These are phyloP conservation scores for Aspergillus terreus DNA, from an alignment of 2,329 filamentous ascomycete genomes.

Conservation along the genomic window DNA sequence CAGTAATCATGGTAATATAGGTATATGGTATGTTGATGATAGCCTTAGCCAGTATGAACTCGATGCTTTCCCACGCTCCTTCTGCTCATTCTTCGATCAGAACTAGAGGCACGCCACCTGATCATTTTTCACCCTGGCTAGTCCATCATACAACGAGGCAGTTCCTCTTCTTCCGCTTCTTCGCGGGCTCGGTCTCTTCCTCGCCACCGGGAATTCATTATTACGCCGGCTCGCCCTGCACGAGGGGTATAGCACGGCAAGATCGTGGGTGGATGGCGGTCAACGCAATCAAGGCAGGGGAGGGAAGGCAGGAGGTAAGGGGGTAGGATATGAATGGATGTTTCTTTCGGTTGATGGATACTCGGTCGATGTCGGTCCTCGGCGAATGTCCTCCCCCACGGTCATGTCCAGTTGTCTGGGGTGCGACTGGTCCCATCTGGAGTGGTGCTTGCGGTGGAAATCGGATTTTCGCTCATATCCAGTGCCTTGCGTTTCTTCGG, in stretches of 20 bases:
- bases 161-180: background rate
- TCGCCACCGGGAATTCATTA: background rate
- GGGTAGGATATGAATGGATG: background rate
- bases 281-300: too few species aligned
- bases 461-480: background rate
- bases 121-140: background rate
- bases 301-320: background rate
- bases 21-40: background rate
- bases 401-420: slow-evolving; percentile 2
- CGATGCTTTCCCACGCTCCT: background rate
- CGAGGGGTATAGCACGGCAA: too few species aligned
- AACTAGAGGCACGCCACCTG: background rate
- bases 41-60: background rate
- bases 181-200: background rate
- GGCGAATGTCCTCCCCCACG: background rate
- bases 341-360: background rate
- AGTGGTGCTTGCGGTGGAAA: background rate
- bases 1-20: background rate
- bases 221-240: too few species aligned
- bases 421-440: background rate
- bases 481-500: background rate
- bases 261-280: too few species aligned
- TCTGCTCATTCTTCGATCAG: background rate
- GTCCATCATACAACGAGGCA: background rate
- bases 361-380: background rate